phyloP scores from a whole-genome alignment of 768 basidiomycete species.

The Lyophyllum atratum region DNA sequence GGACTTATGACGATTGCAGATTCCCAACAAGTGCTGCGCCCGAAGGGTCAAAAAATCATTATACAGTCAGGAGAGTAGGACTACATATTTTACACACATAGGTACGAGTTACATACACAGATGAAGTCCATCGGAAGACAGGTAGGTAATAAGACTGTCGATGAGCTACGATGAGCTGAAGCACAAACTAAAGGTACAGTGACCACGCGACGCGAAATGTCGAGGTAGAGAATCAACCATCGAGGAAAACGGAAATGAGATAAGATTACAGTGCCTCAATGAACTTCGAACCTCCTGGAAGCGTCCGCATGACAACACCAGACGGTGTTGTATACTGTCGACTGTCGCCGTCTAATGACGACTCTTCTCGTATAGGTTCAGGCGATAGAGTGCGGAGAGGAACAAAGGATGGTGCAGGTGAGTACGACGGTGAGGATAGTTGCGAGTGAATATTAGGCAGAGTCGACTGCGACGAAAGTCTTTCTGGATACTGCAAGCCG shows the following conservation, averaged over 20 bases:
- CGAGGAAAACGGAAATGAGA: neutral
- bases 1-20: too few species aligned
- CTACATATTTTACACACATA: too few species aligned
- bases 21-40: too few species aligned
- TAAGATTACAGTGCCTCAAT: constrained; percentile 38
- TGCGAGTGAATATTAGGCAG: constrained; percentile 30
- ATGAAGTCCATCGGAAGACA: too few species aligned
- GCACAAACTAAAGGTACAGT: neutral
- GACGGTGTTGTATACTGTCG: constrained; percentile 17
- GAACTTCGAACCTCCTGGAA: constrained; percentile 50
- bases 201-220: neutral
- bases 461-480: constrained; percentile 21
- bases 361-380: constrained; percentile 11
- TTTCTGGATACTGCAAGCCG: constrained; percentile 23
- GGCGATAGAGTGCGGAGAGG: constrained; percentile 22
- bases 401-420: constrained; percentile 25
- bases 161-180: too few species aligned
- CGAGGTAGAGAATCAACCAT: neutral
- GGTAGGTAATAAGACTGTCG: too few species aligned
- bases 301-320: constrained; percentile 35
- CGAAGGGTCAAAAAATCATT: too few species aligned
- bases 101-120: too few species aligned
- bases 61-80: too few species aligned
- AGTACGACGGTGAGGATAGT: constrained; percentile 31
- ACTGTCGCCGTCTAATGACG: constrained; percentile 9